Evolutionary conservation across 176 grass and related monocot species (phyloP).

Genomic region (Phragmites australis): DNA sequence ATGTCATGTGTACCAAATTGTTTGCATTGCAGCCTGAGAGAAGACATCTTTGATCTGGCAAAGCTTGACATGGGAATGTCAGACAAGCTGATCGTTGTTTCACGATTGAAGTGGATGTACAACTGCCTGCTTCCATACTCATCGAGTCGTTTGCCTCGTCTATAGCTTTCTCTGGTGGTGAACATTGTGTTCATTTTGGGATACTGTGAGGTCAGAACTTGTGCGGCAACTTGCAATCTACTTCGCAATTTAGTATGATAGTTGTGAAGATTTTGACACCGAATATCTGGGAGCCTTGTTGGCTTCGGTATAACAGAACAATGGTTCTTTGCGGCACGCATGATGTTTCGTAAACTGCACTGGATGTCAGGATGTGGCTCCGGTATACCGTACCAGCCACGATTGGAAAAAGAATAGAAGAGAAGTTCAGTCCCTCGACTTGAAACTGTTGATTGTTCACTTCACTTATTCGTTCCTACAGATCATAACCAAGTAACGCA

Average conservation of each 20-base stretch:
- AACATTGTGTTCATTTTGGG: constrained; percentile 6
- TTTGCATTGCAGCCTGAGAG: constrained; percentile 60
- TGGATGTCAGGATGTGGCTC: neutral
- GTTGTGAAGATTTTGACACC: neutral
- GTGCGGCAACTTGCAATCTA: neutral
- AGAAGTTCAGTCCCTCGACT: neutral
- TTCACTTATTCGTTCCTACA: constrained; percentile 5
- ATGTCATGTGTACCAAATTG: constrained; percentile 9
- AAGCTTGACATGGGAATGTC: constrained; percentile 59
- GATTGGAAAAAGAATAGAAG: neutral
- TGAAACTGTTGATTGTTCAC: neutral
- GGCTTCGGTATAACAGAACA: neutral
- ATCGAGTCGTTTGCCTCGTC: constrained; percentile 41
- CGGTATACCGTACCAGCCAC: neutral
- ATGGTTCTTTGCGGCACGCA: neutral
- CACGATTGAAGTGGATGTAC: constrained; percentile 72
- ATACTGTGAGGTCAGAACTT: neutral
- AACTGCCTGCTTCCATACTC: constrained; percentile 68
- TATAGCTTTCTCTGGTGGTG: constrained; percentile 25
- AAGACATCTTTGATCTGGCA: constrained; percentile 80
- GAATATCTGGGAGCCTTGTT: neutral
- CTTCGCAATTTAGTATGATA: neutral
- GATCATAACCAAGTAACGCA: neutral
- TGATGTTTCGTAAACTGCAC: neutral
- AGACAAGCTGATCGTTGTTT: constrained; percentile 64